Evolutionary conservation across 2,329 filamentous ascomycete genomes (phyloP).

Genomic region (Zarea fungicola): DNA sequence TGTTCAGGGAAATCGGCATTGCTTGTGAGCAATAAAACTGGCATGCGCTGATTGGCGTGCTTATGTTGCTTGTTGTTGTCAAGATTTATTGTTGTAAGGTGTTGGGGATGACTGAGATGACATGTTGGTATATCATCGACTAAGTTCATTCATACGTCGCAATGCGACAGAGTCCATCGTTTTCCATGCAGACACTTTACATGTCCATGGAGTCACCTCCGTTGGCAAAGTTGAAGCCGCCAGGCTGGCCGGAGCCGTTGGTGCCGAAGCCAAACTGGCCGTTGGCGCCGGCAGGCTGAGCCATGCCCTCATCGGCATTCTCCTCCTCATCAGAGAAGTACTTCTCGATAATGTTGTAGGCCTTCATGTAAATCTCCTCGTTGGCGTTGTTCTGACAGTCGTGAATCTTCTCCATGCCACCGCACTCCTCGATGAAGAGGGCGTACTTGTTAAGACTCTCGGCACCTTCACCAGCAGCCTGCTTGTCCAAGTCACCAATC

Average conservation of each 20-base stretch:
- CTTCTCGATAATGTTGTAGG: slow-evolving; percentile 99
- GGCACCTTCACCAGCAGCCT: slow-evolving; percentile 67
- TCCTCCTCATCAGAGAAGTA: slow-evolving; percentile 99
- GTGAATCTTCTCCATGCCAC: slow-evolving; percentile 99
- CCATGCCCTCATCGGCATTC: slow-evolving; percentile 75
- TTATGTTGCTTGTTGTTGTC: slow-evolving; percentile 3
- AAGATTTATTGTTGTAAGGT: slow-evolving; percentile 4
- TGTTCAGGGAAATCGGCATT: slow-evolving; percentile 6
- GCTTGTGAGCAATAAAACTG: slow-evolving; percentile 5
- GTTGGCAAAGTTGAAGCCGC: slow-evolving; percentile 91
- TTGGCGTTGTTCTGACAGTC: slow-evolving; percentile 99
- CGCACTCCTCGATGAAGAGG: slow-evolving; percentile 96
- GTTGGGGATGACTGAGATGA: not conserved
- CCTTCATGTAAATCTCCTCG: slow-evolving; percentile 99
- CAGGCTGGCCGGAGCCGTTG: slow-evolving; percentile 57
- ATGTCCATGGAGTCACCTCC: slow-evolving; percentile 61
- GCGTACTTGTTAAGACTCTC: slow-evolving; percentile 94
- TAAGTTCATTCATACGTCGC: not conserved
- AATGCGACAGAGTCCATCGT: slow-evolving; percentile 4
- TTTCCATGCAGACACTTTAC: slow-evolving; percentile 34
- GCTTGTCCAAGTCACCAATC: slow-evolving; percentile 98
- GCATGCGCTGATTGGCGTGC: slow-evolving; percentile 1
- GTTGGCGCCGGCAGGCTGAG: slow-evolving; percentile 63
- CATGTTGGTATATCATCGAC: slow-evolving; percentile 9
- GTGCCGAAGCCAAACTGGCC: slow-evolving; percentile 77